phyloP scores from a whole-genome alignment of 139 green algal species.

The Closterium sp. region DNA sequence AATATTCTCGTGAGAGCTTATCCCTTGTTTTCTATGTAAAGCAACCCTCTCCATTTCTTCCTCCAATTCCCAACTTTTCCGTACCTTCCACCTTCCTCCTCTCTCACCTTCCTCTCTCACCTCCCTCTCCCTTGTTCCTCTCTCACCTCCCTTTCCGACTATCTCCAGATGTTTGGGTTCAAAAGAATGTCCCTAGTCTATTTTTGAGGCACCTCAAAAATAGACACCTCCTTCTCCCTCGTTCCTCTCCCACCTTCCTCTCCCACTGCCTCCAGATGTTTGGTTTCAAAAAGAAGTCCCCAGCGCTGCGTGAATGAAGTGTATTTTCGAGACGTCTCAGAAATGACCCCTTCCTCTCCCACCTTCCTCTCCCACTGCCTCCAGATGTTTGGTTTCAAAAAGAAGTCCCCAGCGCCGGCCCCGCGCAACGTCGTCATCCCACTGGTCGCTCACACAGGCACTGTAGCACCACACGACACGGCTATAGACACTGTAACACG shows the following conservation, averaged over 20 bases:
- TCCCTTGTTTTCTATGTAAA: background rate
- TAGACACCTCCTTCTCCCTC: no score
- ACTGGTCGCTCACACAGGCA: background rate
- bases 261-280: constrained; percentile 4
- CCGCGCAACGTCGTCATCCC: background rate
- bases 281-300: background rate
- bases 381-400: constrained; percentile 13
- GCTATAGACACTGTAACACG: background rate
- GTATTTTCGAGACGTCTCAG: no score
- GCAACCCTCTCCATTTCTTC: no score
- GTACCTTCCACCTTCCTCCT: background rate
- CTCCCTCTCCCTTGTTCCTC: background rate
- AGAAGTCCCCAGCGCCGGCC: background rate
- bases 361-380: background rate
- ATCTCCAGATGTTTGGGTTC: no score
- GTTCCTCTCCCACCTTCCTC: background rate
- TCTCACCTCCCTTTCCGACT: no score
- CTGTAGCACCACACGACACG: background rate
- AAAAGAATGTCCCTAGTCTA: no score
- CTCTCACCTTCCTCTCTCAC: background rate
- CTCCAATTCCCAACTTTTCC: background rate
- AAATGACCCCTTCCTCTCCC: background rate
- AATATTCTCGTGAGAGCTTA: background rate
- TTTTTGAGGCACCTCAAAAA: background rate
- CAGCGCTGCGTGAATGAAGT: no score